Conservation (phyloP, 2,329 filamentous ascomycete genomes). For the Lizonia empirigonia region DNA sequence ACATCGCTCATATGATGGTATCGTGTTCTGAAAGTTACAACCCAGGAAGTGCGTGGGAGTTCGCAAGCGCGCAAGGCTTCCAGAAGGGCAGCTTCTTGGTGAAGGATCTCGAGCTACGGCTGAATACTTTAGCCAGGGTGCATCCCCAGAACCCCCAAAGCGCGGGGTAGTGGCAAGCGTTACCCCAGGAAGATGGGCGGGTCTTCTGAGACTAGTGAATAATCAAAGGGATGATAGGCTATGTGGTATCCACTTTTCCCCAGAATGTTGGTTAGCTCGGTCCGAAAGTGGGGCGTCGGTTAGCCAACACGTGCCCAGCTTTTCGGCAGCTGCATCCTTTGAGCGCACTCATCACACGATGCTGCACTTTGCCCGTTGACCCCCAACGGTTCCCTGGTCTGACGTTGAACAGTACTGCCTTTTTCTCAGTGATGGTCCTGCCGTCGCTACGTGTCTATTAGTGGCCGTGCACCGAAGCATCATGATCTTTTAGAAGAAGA, state of each 20-base stretch:
- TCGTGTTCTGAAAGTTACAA: background rate
- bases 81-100: background rate
- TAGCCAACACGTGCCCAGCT: slow-evolving; percentile 4
- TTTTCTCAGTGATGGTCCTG: background rate
- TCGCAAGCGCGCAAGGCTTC: background rate
- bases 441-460: background rate
- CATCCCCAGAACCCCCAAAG: slow-evolving; percentile 1
- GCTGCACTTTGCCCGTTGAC: background rate
- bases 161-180: background rate
- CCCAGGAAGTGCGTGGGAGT: background rate
- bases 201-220: background rate
- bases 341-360: background rate
- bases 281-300: too few relatives aligned
- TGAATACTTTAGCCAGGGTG: slow-evolving; percentile 4
- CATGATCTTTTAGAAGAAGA: too few relatives aligned
- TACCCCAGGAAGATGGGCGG: background rate
- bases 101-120: slow-evolving; percentile 3
- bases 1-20: background rate
- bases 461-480: too few relatives aligned
- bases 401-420: background rate
- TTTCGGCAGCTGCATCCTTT: slow-evolving; percentile 1
- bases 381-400: background rate
- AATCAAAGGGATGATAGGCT: background rate
- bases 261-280: background rate
- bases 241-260: background rate